These are phyloP conservation scores for Arachnopeziza araneosa DNA, from an alignment of 2,329 filamentous ascomycete genomes.

Conservation along the genomic window DNA sequence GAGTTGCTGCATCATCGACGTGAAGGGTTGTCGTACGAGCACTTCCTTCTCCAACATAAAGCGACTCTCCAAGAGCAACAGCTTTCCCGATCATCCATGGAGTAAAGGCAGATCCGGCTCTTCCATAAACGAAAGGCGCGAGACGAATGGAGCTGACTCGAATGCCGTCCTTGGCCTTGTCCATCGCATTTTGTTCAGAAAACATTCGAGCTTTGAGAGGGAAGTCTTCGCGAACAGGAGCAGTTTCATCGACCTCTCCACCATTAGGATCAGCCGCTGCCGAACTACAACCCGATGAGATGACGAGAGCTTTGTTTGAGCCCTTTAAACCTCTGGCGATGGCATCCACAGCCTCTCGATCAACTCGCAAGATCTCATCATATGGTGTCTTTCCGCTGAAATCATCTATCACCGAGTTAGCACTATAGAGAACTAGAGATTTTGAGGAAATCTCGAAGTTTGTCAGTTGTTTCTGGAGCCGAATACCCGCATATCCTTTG, in stretches of 20 bases:
- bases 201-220: slow-evolving; percentile 25
- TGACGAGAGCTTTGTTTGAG: too few species aligned
- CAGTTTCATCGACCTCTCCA: too few species aligned
- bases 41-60: slow-evolving; percentile 30
- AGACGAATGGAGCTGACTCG: slow-evolving; percentile 35
- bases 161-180: slow-evolving; percentile 29
- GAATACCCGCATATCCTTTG: too few species aligned
- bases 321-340: slow-evolving; percentile 26
- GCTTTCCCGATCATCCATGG: slow-evolving; percentile 31
- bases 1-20: slow-evolving; percentile 38
- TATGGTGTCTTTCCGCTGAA: slow-evolving; percentile 10
- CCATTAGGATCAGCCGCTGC: too few species aligned
- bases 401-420: too few species aligned
- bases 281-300: too few species aligned
- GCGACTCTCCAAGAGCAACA: slow-evolving; percentile 26
- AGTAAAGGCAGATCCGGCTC: slow-evolving; percentile 30
- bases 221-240: too few species aligned
- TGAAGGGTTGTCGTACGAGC: slow-evolving; percentile 32
- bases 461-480: too few species aligned
- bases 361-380: slow-evolving; percentile 26
- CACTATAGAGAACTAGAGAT: too few species aligned
- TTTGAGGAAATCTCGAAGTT: too few species aligned
- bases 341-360: slow-evolving; percentile 35
- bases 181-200: slow-evolving; percentile 31
- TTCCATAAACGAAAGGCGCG: slow-evolving; percentile 41